These are phyloP conservation scores for Macroventuria anomochaeta DNA, from an alignment of 2,329 filamentous ascomycete species.

Conservation along the genomic window DNA sequence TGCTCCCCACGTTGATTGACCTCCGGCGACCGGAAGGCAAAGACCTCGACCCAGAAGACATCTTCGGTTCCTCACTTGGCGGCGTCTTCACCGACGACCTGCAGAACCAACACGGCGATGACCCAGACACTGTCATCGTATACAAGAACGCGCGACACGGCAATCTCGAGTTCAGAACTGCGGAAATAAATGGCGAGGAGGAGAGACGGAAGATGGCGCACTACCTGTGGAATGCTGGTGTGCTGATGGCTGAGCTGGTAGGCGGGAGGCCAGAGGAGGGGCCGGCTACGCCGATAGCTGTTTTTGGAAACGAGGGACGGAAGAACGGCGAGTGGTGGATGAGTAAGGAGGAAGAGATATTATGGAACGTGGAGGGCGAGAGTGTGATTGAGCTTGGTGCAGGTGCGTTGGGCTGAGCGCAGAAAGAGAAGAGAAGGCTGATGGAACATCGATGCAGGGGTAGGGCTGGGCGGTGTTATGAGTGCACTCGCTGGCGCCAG, in stretches of 20 bases:
- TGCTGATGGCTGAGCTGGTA: conserved; percentile 55
- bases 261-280: conserved; percentile 32
- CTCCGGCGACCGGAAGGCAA: conserved; percentile 31
- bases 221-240: conserved; percentile 73
- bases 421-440: conserved; percentile 30
- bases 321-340: conserved; percentile 44
- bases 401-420: conserved; percentile 57
- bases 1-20: conserved; percentile 40
- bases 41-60: conserved; percentile 62
- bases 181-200: conserved; percentile 58
- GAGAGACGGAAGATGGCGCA: conserved; percentile 71
- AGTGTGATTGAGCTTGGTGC: conserved; percentile 70
- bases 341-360: conserved; percentile 35
- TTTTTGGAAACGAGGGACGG: conserved; percentile 24
- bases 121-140: conserved; percentile 61
- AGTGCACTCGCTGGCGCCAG: conserved; percentile 54
- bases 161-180: conserved; percentile 50
- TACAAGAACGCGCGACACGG: conserved; percentile 58
- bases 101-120: conserved; percentile 69
- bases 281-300: conserved; percentile 30
- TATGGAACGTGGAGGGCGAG: conserved; percentile 58
- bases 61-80: conserved; percentile 64
- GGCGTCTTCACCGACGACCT: conserved; percentile 73
- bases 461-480: conserved; percentile 57
- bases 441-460: conserved; percentile 42